Percentiles rank a stretch among this genome's conserved stretches.
Conservation (phyloP, 2,329 filamentous ascomycete genomes). For the Didymella lethalis region DNA sequence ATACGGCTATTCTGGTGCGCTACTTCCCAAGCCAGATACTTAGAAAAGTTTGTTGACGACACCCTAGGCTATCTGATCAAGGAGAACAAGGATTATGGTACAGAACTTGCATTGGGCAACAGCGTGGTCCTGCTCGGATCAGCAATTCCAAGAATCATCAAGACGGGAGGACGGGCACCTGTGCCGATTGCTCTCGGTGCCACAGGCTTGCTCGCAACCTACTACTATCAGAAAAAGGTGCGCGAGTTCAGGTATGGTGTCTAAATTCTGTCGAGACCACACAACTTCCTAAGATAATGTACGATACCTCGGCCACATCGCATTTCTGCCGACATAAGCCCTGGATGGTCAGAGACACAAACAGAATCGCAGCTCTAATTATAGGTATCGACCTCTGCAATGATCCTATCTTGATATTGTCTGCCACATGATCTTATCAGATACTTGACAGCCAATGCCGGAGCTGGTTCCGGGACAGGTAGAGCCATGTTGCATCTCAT, state of each 20-base stretch:
- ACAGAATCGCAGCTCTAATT: neutral
- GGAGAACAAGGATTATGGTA: constrained; percentile 41
- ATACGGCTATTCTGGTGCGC: constrained; percentile 37
- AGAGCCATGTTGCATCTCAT: neutral
- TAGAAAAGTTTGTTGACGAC: neutral
- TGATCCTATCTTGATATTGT: neutral
- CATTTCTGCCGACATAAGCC: neutral
- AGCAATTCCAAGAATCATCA: constrained; percentile 38
- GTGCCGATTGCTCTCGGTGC: constrained; percentile 38
- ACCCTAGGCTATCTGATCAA: constrained; percentile 38
- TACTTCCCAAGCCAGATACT: neutral
- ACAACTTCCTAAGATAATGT: constrained; percentile 2
- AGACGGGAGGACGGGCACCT: constrained; percentile 39
- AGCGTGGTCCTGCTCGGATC: constrained; percentile 36
- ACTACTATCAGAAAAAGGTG: constrained; percentile 44
- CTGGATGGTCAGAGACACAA: neutral
- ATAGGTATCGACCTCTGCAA: neutral
- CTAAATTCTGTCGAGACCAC: constrained; percentile 8
- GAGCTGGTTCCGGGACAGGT: neutral
- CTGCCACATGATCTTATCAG: neutral
- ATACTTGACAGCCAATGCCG: neutral
- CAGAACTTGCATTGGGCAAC: constrained; percentile 40
- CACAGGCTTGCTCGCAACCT: constrained; percentile 36
- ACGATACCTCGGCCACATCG: neutral
- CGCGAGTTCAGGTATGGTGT: constrained; percentile 42